A percentile compares a stretch with the other conserved stretches of the same genome.
phyloP scores from a whole-genome alignment of 495 filamentous ascomycete genomes.

The Annulohypoxylon nitens region DNA sequence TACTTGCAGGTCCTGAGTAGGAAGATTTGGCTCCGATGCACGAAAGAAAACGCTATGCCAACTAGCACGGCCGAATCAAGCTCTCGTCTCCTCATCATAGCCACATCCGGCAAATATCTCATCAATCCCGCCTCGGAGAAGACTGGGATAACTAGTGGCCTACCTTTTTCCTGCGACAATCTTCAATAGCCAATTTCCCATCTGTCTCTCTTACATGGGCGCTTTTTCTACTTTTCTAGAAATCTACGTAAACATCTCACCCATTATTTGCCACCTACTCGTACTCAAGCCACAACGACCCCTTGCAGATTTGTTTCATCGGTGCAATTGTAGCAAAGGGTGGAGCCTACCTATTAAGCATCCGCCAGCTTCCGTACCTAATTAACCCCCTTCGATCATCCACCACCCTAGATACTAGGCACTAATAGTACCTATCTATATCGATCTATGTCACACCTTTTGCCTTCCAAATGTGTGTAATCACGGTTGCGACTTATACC shows the following conservation, averaged over 20 bases:
- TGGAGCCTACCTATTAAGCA: background rate
- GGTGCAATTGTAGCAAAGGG: background rate
- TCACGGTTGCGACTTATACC: background rate
- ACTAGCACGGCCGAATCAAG: conserved; percentile 26
- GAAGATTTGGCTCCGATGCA: background rate
- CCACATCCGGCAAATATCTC: conserved; percentile 16
- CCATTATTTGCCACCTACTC: conserved; percentile 1
- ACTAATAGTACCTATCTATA: too few relatives aligned
- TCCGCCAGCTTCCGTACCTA: background rate
- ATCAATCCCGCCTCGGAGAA: conserved; percentile 12
- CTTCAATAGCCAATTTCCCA: background rate
- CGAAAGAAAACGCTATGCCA: background rate
- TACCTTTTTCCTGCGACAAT: background rate
- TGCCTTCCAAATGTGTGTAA: conserved; percentile 1
- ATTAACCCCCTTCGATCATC: background rate
- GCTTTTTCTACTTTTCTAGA: conserved; percentile 28
- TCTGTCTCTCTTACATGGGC: background rate
- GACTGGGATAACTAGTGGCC: conserved; percentile 32
- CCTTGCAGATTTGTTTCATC: background rate
- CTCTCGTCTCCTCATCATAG: conserved; percentile 18
- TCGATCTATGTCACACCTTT: background rate
- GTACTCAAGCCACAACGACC: background rate
- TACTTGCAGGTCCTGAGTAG: background rate
- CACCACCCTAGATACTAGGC: background rate
- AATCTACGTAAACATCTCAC: background rate